A percentile compares a stretch with the other conserved stretches of the same genome.
Evolutionary conservation across 345 rosid species (phyloP).

Genomic region (Nasturtium officinale): DNA sequence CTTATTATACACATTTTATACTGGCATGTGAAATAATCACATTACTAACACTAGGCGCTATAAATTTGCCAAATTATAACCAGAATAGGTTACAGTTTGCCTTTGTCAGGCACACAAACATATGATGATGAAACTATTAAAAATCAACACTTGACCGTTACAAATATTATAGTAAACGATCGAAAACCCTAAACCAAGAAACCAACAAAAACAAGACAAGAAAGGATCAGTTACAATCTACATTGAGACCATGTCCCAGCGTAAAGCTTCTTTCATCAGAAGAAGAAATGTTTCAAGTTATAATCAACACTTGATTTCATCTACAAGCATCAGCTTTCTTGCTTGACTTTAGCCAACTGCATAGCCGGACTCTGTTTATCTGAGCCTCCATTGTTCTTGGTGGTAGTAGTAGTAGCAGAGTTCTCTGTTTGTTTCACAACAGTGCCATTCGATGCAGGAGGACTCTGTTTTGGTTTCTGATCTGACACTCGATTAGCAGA

Average conservation of each 20-base stretch:
- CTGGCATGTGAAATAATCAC: background rate
- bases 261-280: background rate
- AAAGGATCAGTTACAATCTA: slow-evolving; percentile 20
- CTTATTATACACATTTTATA: background rate
- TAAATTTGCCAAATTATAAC: slow-evolving; percentile 2
- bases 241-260: background rate
- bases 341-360: slow-evolving; percentile 31
- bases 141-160: slow-evolving; percentile 27
- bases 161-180: slow-evolving; percentile 1
- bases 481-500: background rate
- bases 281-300: background rate
- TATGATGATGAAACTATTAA: background rate
- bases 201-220: background rate
- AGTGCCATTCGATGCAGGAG: slow-evolving; percentile 25
- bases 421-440: slow-evolving; percentile 25
- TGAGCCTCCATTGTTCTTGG: slow-evolving; percentile 23
- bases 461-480: slow-evolving; percentile 26
- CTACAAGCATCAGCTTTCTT: slow-evolving; percentile 25
- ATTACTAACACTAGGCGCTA: background rate
- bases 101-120: slow-evolving; percentile 9
- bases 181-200: background rate
- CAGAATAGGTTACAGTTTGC: background rate
- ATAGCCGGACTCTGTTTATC: slow-evolving; percentile 3
- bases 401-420: background rate
- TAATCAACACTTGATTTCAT: background rate